Percentiles rank a stretch among this genome's conserved stretches.
Evolutionary conservation across 139 green algal genomes (phyloP).

Genomic region (Chlamydomonas applanata): DNA sequence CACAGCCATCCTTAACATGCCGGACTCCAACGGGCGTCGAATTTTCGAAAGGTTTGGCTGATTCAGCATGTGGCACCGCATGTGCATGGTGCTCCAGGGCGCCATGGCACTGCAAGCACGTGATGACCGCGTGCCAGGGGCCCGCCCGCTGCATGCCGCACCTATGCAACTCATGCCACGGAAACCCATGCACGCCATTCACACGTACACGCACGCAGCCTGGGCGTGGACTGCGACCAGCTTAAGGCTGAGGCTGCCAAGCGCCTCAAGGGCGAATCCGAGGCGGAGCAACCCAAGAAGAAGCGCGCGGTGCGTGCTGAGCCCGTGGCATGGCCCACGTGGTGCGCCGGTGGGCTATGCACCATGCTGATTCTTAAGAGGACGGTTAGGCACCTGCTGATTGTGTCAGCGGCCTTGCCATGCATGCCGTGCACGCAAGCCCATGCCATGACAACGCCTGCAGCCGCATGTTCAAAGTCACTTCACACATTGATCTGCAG

Average conservation of each 20-base stretch:
- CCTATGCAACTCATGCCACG: too few species aligned
- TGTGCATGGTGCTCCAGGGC: background rate
- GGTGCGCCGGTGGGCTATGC: too few species aligned
- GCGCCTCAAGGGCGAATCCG: slow-evolving; percentile 60
- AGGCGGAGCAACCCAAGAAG: slow-evolving; percentile 43
- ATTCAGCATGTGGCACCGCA: slow-evolving; percentile 4
- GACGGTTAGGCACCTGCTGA: too few species aligned
- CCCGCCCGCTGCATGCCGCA: too few species aligned
- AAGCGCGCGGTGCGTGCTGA: slow-evolving; percentile 29
- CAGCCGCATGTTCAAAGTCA: background rate
- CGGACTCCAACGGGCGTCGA: slow-evolving; percentile 33
- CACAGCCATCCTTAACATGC: slow-evolving; percentile 69
- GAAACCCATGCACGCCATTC: background rate
- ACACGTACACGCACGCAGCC: slow-evolving; percentile 17
- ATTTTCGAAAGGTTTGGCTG: slow-evolving; percentile 47
- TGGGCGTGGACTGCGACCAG: slow-evolving; percentile 47
- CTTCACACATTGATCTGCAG: background rate
- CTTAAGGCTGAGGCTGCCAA: slow-evolving; percentile 55
- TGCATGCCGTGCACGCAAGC: too few species aligned
- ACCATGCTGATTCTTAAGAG: too few species aligned
- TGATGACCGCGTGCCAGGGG: too few species aligned
- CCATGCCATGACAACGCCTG: too few species aligned
- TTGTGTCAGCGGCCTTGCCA: too few species aligned
- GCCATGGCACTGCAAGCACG: too few species aligned
- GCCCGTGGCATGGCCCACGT: too few species aligned